phyloP scores from a whole-genome alignment of 768 basidiomycete species.

The Xerocomellus intermedius region DNA sequence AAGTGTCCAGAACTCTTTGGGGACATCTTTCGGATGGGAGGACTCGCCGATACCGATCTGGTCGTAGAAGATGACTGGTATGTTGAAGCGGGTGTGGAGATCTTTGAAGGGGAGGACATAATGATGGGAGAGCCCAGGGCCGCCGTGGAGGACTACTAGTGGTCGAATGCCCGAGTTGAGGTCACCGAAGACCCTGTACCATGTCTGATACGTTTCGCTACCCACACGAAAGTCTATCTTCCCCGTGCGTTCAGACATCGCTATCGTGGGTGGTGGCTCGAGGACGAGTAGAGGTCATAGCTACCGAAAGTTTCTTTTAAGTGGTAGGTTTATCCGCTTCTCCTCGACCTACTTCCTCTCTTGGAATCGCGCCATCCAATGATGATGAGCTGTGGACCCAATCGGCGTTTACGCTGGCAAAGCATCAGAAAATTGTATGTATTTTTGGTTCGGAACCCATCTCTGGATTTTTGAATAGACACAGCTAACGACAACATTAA shows the following conservation, averaged over 20 bases:
- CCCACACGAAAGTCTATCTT: constrained; percentile 21
- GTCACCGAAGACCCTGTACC: constrained; percentile 45
- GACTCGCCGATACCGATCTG: constrained; percentile 48
- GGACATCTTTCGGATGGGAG: constrained; percentile 35
- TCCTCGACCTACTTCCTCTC: background rate
- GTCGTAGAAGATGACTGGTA: constrained; percentile 51
- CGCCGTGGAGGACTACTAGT: constrained; percentile 46
- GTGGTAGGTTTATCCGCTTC: too few species aligned
- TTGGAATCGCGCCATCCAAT: background rate
- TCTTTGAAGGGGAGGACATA: constrained; percentile 41
- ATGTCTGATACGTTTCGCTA: constrained; percentile 37
- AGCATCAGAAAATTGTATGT: background rate
- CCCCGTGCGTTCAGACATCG: constrained; percentile 24
- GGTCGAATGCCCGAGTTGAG: constrained; percentile 34
- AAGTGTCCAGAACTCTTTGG: constrained; percentile 40
- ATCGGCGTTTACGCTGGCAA: background rate
- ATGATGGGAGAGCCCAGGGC: constrained; percentile 39
- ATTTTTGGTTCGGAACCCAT: background rate
- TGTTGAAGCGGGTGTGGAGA: constrained; percentile 29
- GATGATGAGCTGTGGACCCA: background rate
- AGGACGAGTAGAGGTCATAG: background rate
- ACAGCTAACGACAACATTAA: background rate
- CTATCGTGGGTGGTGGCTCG: background rate
- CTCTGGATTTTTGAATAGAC: background rate
- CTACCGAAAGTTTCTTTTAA: background rate